These are phyloP conservation scores for Wickerhamomyces silvicola DNA, from an alignment of 805 yeast genomes.

Conservation along the genomic window DNA sequence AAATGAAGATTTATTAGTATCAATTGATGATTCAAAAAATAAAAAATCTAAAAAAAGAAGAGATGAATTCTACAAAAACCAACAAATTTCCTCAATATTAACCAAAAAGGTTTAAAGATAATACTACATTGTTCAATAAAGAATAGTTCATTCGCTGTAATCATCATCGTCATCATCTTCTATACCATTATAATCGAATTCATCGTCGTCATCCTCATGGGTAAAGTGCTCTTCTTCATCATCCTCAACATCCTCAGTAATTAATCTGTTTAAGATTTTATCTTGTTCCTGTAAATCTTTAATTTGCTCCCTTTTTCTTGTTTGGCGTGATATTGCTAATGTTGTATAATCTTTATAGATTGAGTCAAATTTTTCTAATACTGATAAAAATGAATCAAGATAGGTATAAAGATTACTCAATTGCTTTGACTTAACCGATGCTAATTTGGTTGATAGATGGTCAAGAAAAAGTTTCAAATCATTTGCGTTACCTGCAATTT, in stretches of 20 bases:
- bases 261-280: conserved; percentile 7
- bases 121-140: too few species aligned
- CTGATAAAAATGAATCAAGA: conserved; percentile 8
- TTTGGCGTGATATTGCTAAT: conserved; percentile 8
- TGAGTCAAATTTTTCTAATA: conserved; percentile 14
- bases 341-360: conserved; percentile 10
- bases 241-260: conserved; percentile 12
- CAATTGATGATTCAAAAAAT: conserved; percentile 10
- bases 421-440: conserved; percentile 1
- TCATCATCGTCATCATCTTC: conserved; percentile 3
- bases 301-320: conserved; percentile 15
- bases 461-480: conserved; percentile 12
- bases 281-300: conserved; percentile 14
- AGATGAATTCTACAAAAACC: conserved; percentile 8
- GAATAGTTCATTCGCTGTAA: not conserved
- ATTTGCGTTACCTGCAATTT: conserved; percentile 12
- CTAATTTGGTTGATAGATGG: conserved; percentile 6
- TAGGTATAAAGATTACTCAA: conserved; percentile 8
- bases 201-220: conserved; percentile 11
- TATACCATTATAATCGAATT: conserved; percentile 4
- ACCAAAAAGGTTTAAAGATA: conserved; percentile 5
- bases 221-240: conserved; percentile 3
- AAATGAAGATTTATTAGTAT: conserved; percentile 14
- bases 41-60: conserved; percentile 8
- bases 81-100: conserved; percentile 1